These are phyloP conservation scores for Urtica urens DNA, from an alignment of 306 rosid species.

Conservation along the genomic window DNA sequence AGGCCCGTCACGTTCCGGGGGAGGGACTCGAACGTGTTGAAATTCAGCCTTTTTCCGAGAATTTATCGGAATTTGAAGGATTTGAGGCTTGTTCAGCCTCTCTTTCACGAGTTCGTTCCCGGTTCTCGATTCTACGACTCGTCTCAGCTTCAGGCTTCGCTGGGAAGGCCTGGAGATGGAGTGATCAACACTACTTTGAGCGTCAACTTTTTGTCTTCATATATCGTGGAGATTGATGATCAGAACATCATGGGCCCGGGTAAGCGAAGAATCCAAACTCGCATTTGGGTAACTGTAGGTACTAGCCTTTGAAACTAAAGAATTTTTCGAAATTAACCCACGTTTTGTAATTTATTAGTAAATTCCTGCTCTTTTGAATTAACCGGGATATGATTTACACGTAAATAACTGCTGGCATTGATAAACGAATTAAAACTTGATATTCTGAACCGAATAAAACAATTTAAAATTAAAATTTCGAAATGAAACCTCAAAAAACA, in stretches of 20 bases:
- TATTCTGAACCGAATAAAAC: no score
- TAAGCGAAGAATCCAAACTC: no score
- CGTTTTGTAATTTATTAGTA: no score
- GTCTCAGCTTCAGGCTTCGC: constrained; percentile 59
- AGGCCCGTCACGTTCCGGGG: constrained; percentile 88
- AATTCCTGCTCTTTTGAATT: no score
- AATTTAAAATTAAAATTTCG: no score
- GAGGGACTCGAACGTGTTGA: constrained; percentile 48
- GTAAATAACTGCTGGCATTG: no score
- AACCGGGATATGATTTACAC: no score
- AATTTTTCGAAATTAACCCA: no score
- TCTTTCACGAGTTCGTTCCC: constrained; percentile 83
- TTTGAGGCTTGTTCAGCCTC: constrained; percentile 80
- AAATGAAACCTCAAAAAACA: no score
- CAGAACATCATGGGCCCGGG: constrained; percentile 79
- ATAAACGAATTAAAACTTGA: no score
- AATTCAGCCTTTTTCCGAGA: constrained; percentile 72
- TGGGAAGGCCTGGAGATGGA: constrained; percentile 65
- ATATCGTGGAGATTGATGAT: constrained; percentile 68
- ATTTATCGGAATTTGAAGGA: constrained; percentile 53
- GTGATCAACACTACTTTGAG: constrained; percentile 63
- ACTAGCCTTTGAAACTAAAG: no score
- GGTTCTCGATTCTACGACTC: constrained; percentile 64
- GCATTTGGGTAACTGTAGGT: no score
- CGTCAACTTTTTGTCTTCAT: constrained; percentile 73